Base-by-base conservation (phyloP, 805 yeast species). In the Debaryomyces prosopidis region DNA sequence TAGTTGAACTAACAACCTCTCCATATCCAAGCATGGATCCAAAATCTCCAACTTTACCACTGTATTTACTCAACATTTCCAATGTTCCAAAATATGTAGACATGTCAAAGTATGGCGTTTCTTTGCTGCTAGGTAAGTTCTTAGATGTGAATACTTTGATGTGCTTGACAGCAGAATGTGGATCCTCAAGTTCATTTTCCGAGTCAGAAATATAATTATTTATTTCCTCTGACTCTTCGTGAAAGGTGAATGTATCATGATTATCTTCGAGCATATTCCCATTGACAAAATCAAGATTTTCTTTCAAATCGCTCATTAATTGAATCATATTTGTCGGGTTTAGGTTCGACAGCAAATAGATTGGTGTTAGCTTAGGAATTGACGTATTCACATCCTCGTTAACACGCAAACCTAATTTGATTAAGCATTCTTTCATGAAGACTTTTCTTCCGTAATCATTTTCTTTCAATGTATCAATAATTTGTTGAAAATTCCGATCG, bases 1-100 rank as follows among this genome's bases (percentile, higher is more conserved):
- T 84, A 0, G 99, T 92, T 0, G 98, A 91, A 0, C 97, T 87
- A 1, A 91, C 82, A 5, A 91, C 96, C 58, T 92, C 97, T 11
- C 89, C 89, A 58, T 92, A 92, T 30, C 87, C 66, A 17, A 88
- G 62, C 1, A 76, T 59, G 0, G 85, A 67, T 1, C 97, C 98
- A 34, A 84, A 68, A 3, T 65, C 67, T 4, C 71, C 71, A 10
- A 45, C 39, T 2, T 46, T 45, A 9, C 53, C 51, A 5, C 39
- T 48, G n/a, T 11, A 14, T 18, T 35, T 49, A 42, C 27, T 63
- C 16, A 59, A 57, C 17, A 59, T 54, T 16, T 59, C 60, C 36
- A 87, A 62, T 20, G 60, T 54, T 7, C 65, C 57, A 60, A 76
- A 86, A 62, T 84, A 94, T 28, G 68, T 57, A 7, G 59, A 52